Conservation (phyloP, 352 stramenopile genomes). For the Pythium chondricola region DNA sequence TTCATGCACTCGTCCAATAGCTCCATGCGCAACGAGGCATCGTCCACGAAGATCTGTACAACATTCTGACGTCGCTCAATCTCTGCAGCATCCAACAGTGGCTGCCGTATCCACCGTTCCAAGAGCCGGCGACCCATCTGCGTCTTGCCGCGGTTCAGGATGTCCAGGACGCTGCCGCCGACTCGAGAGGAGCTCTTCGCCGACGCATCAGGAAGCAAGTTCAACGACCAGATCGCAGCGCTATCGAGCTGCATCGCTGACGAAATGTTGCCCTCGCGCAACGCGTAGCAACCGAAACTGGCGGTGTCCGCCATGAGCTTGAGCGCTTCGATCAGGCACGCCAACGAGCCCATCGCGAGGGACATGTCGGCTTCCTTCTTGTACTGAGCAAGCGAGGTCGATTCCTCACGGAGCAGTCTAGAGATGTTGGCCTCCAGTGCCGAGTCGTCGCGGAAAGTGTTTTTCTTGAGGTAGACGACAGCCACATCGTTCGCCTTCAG, state of each 20-base stretch:
- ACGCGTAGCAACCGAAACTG: slow-evolving; percentile 66
- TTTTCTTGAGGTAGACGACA: slow-evolving; percentile 63
- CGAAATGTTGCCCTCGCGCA: slow-evolving; percentile 57
- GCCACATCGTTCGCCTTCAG: slow-evolving; percentile 59
- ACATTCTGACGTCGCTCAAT: slow-evolving; percentile 90
- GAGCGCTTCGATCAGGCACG: slow-evolving; percentile 59
- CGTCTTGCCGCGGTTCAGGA: slow-evolving; percentile 94
- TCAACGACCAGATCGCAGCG: slow-evolving; percentile 88
- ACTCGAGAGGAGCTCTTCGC: slow-evolving; percentile 31
- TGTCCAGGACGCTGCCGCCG: slow-evolving; percentile 86
- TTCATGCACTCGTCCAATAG: slow-evolving; percentile 88
- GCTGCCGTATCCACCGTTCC: slow-evolving; percentile 96
- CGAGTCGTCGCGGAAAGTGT: slow-evolving; percentile 46
- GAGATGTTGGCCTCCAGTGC: slow-evolving; percentile 59
- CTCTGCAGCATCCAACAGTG: slow-evolving; percentile 82
- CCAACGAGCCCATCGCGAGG: slow-evolving; percentile 57
- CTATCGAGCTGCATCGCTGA: slow-evolving; percentile 92
- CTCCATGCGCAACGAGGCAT: slow-evolving; percentile 80
- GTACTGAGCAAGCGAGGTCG: slow-evolving; percentile 46
- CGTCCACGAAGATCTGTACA: slow-evolving; percentile 90
- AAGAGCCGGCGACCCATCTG: slow-evolving; percentile 90
- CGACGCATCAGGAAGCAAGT: slow-evolving; percentile 82
- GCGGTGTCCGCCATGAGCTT: slow-evolving; percentile 65
- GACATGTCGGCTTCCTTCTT: slow-evolving; percentile 64
- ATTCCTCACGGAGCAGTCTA: slow-evolving; percentile 37